Evolutionary conservation across 2,329 filamentous ascomycete species (phyloP), one percentile per base, ranked within the genome.

Genomic region (Aspergillus sp.): DNA sequence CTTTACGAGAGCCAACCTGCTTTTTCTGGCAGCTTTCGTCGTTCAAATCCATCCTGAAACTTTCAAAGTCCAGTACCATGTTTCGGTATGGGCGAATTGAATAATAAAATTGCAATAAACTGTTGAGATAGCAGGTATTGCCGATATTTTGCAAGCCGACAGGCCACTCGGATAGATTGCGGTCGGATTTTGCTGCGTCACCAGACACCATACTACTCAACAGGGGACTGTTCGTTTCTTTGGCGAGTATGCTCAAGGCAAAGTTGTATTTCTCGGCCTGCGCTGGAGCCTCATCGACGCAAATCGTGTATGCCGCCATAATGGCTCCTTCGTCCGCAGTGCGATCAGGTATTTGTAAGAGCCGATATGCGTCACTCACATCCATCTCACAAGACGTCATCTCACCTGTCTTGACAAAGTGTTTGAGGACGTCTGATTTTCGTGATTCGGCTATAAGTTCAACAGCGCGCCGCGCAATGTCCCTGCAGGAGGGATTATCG

Each of bases 91-190:
- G 88, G 64, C 88, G 89, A 59, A 98, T 87, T 0, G 93, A 96
- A 74, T 96, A 97, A 67, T 97, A 90, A 73, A 96, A 98, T 59
- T 99, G 95, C 9, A 99, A 83, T 53, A 99, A 85, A 77, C 94
- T 98, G 81, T 99, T 99, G 58, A 99, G 84, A 71, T 99, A 99
- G 76, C 95, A 99, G 0, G 96, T 99, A 72, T 99, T 99, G 62
- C 95, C 93, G 60, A 98, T 96, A 69, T 98, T 99, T 65, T 89
- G 86, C 6, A 98, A 84, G 0, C 95, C 95, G 23, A 96, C 91
- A 0, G 95, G 95, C 76, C 91, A 88, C 31, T 85, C 81, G 51
- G 78, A 76, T 62, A 69, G 72, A 43, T 77, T 71, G 52, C 73
- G 71, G 65, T 73, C 71, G 22, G 72, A 63, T 45, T 75, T 72